Percentiles rank a stretch among this genome's conserved stretches.
These are phyloP conservation scores for Rhizopogon vesiculosus DNA, from an alignment of 768 basidiomycete genomes.

Conservation along the genomic window DNA sequence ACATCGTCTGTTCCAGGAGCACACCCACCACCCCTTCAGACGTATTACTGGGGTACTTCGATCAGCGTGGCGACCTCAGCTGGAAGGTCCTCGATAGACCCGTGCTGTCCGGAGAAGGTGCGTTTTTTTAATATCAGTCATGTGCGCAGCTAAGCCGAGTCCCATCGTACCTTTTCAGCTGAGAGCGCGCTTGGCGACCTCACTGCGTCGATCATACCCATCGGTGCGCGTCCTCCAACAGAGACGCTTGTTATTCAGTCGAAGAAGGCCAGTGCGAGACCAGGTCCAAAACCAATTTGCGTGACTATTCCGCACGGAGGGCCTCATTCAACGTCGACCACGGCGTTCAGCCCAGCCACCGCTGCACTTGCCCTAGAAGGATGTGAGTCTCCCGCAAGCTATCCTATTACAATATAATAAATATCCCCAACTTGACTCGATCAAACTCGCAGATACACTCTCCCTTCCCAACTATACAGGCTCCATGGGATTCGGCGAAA, in stretches of 20 bases:
- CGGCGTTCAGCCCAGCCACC: constrained; percentile 39
- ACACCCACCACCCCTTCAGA: constrained; percentile 42
- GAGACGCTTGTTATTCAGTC: constrained; percentile 50
- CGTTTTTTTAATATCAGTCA: constrained; percentile 6
- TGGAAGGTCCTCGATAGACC: constrained; percentile 45
- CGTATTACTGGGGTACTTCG: constrained; percentile 42
- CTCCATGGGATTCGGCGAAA: constrained; percentile 61
- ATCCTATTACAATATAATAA: background rate
- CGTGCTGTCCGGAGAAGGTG: constrained; percentile 35
- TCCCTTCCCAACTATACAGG: constrained; percentile 67
- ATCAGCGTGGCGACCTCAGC: constrained; percentile 11
- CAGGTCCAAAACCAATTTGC: constrained; percentile 33
- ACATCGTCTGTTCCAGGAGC: constrained; percentile 47
- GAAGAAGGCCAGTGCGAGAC: constrained; percentile 8
- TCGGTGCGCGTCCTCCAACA: constrained; percentile 44
- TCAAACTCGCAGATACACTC: constrained; percentile 41
- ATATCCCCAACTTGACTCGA: no score
- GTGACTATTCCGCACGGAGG: constrained; percentile 60
- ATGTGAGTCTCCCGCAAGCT: constrained; percentile 38
- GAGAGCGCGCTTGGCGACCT: constrained; percentile 36
- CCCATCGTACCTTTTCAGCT: constrained; percentile 27
- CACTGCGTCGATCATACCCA: constrained; percentile 37
- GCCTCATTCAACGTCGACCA: constrained; percentile 47
- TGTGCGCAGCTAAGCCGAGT: background rate
- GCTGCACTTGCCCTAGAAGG: constrained; percentile 52